Evolutionary conservation across 2,329 filamentous ascomycete species (phyloP), one percentile per base, ranked within the genome.

Genomic region (Coccinonectria pachysandricola): DNA sequence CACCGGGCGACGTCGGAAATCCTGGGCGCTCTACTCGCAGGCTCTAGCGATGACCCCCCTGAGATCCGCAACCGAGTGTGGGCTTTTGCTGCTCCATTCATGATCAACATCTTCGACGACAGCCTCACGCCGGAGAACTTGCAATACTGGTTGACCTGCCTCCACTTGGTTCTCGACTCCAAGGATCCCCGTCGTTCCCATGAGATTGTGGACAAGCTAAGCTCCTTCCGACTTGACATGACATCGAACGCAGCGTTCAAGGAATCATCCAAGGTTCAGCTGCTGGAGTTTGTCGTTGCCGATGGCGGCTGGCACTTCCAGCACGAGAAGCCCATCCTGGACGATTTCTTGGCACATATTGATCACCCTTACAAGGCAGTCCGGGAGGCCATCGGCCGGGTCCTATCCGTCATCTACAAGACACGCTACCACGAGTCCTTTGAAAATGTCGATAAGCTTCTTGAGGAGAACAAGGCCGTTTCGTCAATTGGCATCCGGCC

Each of bases 361-460:
- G 86, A 98, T 49, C 91, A 98, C 52, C 91, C 91, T 0, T 98
- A 98, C 62, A 98, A 98, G 62, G 82, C 86, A 15, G 91, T 98
- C 5, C 79, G 91, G 32, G 91, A 98, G 57, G 79, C 88, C 1
- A 94, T 98, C 60, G 91, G 91, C 1, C 71, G 85, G 21, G 88
- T 88, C 0, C 72, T 98, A 32, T 80, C 84, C 4, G 79, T 79
- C 4, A 88, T 96, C 31, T 91, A 87, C 53, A 80, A 87, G 37
- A 93, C 86, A 7, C 71, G 86, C 13, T 94, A 98, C 53, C 83
- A 95, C 48, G 91, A 98, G 56, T 92, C 87, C 0, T 95, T 93
- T 54, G 75, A 77, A 36, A 77, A 85, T 46, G 80, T 98, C 7
- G 56, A 70, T 8, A 66, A 71, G 6, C 66, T 98, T 17, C 68